Conservation (phyloP, 116 monocot genomes). For the Cymodocea nodosa region DNA sequence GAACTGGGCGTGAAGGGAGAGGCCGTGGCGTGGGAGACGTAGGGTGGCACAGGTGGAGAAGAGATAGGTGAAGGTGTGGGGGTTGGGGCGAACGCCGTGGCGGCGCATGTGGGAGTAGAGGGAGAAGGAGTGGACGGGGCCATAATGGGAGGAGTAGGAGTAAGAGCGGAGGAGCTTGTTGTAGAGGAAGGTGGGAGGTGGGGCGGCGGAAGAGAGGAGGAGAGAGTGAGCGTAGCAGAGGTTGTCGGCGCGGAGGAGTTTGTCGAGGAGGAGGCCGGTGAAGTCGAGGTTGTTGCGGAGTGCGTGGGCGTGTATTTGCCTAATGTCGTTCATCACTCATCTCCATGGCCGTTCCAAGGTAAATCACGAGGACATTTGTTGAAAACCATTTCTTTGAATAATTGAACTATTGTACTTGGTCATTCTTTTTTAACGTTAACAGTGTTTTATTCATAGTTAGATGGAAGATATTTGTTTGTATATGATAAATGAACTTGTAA, state of each 20-base stretch:
- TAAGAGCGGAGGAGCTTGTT: conserved; percentile 60
- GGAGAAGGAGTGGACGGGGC: conserved; percentile 15
- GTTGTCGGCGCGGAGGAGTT: conserved; percentile 33
- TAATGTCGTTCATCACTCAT: conserved; percentile 28
- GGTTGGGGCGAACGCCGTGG: conserved; percentile 15
- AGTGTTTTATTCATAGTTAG: too few relatives aligned
- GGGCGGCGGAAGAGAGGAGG: conserved; percentile 15
- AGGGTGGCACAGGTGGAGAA: conserved; percentile 37
- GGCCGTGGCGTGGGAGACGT: conserved; percentile 10
- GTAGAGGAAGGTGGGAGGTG: conserved; percentile 31
- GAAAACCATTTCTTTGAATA: too few relatives aligned
- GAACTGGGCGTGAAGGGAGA: conserved; percentile 37
- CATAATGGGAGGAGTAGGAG: conserved; percentile 17
- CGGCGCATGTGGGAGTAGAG: conserved; percentile 38
- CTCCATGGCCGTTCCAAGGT: neutral
- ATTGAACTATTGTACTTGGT: too few relatives aligned
- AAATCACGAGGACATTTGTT: too few relatives aligned
- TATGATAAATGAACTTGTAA: too few relatives aligned
- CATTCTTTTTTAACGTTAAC: too few relatives aligned
- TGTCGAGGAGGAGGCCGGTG: conserved; percentile 23
- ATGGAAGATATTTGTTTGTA: too few relatives aligned
- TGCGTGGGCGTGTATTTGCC: conserved; percentile 48
- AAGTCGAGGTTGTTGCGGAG: conserved; percentile 27
- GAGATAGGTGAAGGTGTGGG: conserved; percentile 47
- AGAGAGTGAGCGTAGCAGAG: conserved; percentile 35